These are phyloP conservation scores for Lecanosticta acicola DNA, from an alignment of 2,329 filamentous ascomycete species.

Conservation along the genomic window DNA sequence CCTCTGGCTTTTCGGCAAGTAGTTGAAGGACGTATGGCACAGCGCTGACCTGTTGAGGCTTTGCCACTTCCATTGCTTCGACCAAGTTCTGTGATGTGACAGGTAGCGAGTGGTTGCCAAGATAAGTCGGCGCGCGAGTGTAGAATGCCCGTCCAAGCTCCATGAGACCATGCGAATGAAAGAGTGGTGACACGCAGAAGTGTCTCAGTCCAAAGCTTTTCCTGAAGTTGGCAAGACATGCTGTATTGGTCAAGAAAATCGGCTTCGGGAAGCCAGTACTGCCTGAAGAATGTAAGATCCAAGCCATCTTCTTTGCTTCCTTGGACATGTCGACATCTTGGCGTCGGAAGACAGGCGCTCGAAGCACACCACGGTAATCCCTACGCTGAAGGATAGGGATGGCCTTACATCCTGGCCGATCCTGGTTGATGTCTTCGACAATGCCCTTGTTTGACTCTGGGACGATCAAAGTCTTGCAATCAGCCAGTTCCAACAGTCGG, in stretches of 20 bases:
- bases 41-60: constrained; percentile 48
- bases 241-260: constrained; percentile 53
- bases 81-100: constrained; percentile 41
- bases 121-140: constrained; percentile 45
- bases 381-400: constrained; percentile 22
- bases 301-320: constrained; percentile 33
- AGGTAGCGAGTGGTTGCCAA: constrained; percentile 53
- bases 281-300: constrained; percentile 50
- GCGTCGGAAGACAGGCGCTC: constrained; percentile 12
- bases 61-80: constrained; percentile 25
- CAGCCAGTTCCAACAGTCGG: constrained; percentile 43
- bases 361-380: constrained; percentile 18
- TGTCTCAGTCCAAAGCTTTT: constrained; percentile 44
- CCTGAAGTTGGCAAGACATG: constrained; percentile 47
- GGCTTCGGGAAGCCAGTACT: constrained; percentile 60
- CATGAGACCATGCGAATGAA: constrained; percentile 55
- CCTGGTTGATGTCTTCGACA: constrained; percentile 29
- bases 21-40: constrained; percentile 63
- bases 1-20: constrained; percentile 53
- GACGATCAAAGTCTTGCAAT: constrained; percentile 28
- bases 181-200: constrained; percentile 54
- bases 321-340: constrained; percentile 18
- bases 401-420: constrained; percentile 30
- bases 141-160: constrained; percentile 51
- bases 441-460: constrained; percentile 22